Evolutionary conservation across 2,329 filamentous ascomycete species (phyloP), one percentile per base, ranked within the genome.

Genomic region (Aspergillus pseudonomiae): DNA sequence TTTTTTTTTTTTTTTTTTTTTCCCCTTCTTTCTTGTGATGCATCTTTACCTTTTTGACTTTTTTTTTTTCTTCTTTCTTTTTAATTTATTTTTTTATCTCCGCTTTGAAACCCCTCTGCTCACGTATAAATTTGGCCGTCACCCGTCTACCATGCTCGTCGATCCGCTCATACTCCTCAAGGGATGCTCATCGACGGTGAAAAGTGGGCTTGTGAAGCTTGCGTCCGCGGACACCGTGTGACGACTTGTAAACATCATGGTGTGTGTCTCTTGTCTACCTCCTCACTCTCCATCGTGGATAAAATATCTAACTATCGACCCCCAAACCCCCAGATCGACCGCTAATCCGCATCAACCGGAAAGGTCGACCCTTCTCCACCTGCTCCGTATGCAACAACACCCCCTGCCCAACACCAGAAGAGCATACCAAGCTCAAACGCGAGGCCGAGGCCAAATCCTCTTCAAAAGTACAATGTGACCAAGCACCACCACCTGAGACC

Each of bases 171-270:
- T 54, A 54, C 55, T 57, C 56, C 14, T 58, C 57, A 67, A 74
- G 73, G 73, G 65, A 94, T 93, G 91, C 85, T 93, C 78, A 91
- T 93, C 81, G 89, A 96, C 85, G 93, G 94, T 79, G 92, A 96
- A 83, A 98, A 97, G 85, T 97, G 88, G 84, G 94, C 94, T 79
- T 98, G 94, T 84, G 91, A 96, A 83, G 93, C 93, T 81, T 97
- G 94, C 82, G 93, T 98, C 77, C 91, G 94, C 80, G 94, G 94
- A 74, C 94, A 98, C 83, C 91, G 94, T 78, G 94, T 97, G 77
- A 96, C 93, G 86, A 96, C 94, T 77, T 98, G 94, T 84, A 93
- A 94, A 80, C 94, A 98, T 81, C 86, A 88, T 80, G 92, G 93
- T 96, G 86, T 59, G 39, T 39, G 6, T 43, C 16, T 32, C 26